Conservation (phyloP, 306 rosid genomes). For the Fragaria vesca region DNA sequence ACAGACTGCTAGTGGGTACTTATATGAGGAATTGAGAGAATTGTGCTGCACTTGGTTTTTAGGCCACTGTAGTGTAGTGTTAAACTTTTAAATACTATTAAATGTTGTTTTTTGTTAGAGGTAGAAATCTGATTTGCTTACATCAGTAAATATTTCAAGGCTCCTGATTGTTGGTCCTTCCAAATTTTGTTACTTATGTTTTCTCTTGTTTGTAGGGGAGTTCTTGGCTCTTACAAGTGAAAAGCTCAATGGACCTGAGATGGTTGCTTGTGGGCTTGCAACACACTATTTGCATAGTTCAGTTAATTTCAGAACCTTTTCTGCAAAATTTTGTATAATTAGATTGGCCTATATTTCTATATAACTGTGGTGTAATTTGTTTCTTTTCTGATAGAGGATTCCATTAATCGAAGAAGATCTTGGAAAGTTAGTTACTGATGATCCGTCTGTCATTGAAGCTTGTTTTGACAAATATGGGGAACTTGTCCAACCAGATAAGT, state of each 20-base stretch:
- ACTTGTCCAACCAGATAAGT: slow-evolving; percentile 47
- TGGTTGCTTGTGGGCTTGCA: slow-evolving; percentile 87
- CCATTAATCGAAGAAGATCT: slow-evolving; percentile 77
- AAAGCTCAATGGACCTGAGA: slow-evolving; percentile 75
- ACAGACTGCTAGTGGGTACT: background rate
- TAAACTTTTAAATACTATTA: background rate
- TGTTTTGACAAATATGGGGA: slow-evolving; percentile 76
- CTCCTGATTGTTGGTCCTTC: background rate
- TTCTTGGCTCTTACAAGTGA: slow-evolving; percentile 86
- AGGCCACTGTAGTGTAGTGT: background rate
- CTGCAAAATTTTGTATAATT: background rate
- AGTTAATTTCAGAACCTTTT: slow-evolving; percentile 49
- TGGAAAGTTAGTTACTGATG: slow-evolving; percentile 74
- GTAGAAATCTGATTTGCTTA: background rate
- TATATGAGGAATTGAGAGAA: background rate
- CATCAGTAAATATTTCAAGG: background rate
- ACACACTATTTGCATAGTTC: slow-evolving; percentile 71
- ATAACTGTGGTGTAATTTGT: slow-evolving; percentile 14
- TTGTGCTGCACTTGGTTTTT: background rate
- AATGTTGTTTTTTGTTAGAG: background rate
- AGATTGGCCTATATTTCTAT: slow-evolving; percentile 4
- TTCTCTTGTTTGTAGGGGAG: slow-evolving; percentile 61
- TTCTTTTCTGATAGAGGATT: slow-evolving; percentile 55
- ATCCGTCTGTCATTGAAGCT: slow-evolving; percentile 78
- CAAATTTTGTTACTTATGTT: slow-evolving; percentile 14